phyloP scores from a whole-genome alignment of 805 yeast genomes.

The Grigorovia yakushimaensis region DNA sequence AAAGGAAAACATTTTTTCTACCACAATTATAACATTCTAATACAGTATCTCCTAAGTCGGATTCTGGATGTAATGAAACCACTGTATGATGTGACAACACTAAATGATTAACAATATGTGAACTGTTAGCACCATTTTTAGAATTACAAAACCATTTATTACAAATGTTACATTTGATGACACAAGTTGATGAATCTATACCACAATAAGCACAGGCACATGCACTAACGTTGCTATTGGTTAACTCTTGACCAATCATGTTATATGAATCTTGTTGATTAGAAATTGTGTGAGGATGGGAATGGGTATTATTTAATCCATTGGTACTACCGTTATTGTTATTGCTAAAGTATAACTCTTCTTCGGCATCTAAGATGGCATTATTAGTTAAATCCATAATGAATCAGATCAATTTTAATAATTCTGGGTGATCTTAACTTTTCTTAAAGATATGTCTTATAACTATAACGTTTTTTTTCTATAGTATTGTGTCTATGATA shows the following conservation, averaged over 20 bases:
- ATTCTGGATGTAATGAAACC: conserved; percentile 67
- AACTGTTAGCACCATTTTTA: conserved; percentile 44
- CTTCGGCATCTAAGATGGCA: conserved; percentile 3
- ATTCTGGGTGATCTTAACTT: neutral
- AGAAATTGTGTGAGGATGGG: neutral
- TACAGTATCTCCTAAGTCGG: conserved; percentile 78
- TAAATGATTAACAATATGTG: conserved; percentile 80
- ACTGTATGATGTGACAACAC: conserved; percentile 69
- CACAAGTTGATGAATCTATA: conserved; percentile 49
- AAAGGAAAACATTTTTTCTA: conserved; percentile 60
- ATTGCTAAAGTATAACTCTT: neutral
- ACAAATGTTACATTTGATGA: conserved; percentile 70
- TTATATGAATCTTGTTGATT: neutral
- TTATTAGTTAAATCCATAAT: neutral
- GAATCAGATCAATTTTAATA: neutral
- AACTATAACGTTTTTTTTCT: too few relatives aligned
- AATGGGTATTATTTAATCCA: neutral
- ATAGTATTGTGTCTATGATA: too few relatives aligned
- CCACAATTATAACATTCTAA: conserved; percentile 92
- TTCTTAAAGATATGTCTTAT: too few relatives aligned
- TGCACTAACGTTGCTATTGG: neutral
- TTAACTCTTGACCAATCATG: neutral
- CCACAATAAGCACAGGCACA: conserved; percentile 59
- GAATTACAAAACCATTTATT: conserved; percentile 87
- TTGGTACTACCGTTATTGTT: neutral